Base-by-base conservation (phyloP, 2,329 filamentous ascomycete species). In the Stromatinia cepivora region DNA sequence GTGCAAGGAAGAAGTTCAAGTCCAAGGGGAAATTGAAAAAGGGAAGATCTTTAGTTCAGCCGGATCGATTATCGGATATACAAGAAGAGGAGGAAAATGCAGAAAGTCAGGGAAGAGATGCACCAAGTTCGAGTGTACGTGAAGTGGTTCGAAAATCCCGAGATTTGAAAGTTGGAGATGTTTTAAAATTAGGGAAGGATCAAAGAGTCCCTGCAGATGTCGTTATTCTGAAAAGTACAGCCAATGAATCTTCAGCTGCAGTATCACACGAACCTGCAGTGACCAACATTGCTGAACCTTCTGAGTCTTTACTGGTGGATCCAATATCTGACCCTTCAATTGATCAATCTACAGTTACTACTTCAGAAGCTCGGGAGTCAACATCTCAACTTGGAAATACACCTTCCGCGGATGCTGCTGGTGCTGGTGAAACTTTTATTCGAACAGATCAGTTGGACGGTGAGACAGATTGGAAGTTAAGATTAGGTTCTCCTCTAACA, bases 401-500 rank as follows among this genome's bases (percentile, higher is more conserved):
- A 25, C 72, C 75, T 34, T 71, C 77, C 11, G 74, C 75, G 22
- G 76, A 78, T 70, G 76, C 73, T 42, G 74, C 66, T 20, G 78
- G 77, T 56, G 73, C 75, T 50, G 93, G 93, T 39, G 96, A 99
- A 80, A 94, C 94, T 0, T 99, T 99, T 77, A 98, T 99, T 77
- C 88, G 95, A 71, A 99, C 96, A 2, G 95, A 99, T 79, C 95
- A 99, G 78, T 85, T 99, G 13, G 95, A 99, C 77, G 95, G 95
- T 75, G 95, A 99, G 81, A 99, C 95, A 0, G 95, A 99, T 78
- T 99, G 95, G 96, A 99, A 99, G 81, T 83, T 99, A 69, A 90
- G 96, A 42, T 81, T 98, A 48, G 93, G 95, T 1, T 95, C 93
- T 17, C 88, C 92, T 0, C 81, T 98, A 36, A 94, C 94, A 0